Evolutionary conservation across 371 early-diverging fungal genomes (phyloP).

Genomic region (Saksenaea oblongispora): DNA sequence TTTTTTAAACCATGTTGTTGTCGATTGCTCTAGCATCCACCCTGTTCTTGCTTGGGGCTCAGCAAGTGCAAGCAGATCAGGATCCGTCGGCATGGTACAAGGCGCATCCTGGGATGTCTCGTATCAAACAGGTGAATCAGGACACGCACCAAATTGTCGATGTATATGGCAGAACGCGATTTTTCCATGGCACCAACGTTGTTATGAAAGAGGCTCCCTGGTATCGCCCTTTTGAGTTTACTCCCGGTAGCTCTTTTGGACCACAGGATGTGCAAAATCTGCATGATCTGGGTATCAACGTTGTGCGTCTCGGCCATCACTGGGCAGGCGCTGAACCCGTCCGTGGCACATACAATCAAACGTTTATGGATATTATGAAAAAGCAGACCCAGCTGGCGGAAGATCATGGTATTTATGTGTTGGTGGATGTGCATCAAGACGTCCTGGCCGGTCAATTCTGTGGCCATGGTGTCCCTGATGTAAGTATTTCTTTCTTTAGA

Average conservation of each 20-base stretch:
- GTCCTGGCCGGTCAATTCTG: slow-evolving; percentile 47
- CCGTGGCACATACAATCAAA: slow-evolving; percentile 52
- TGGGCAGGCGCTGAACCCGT: slow-evolving; percentile 66
- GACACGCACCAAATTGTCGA: slow-evolving; percentile 34
- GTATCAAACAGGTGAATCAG: slow-evolving; percentile 37
- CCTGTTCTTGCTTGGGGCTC: no score
- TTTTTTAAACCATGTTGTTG: no score
- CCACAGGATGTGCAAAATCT: slow-evolving; percentile 50
- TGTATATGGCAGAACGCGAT: slow-evolving; percentile 33
- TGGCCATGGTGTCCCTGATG: slow-evolving; percentile 56
- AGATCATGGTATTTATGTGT: slow-evolving; percentile 44
- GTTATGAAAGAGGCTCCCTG: slow-evolving; percentile 45
- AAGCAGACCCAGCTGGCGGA: slow-evolving; percentile 44
- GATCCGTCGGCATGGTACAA: not conserved
- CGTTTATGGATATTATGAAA: slow-evolving; percentile 48
- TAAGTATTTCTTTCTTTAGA: slow-evolving; percentile 8
- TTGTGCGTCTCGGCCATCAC: slow-evolving; percentile 47
- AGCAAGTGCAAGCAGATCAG: no score
- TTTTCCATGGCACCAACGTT: slow-evolving; percentile 49
- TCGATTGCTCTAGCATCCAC: no score
- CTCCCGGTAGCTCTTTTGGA: slow-evolving; percentile 47
- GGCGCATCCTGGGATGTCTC: slow-evolving; percentile 21
- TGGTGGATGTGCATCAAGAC: slow-evolving; percentile 50
- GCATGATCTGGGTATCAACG: slow-evolving; percentile 45
- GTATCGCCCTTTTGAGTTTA: slow-evolving; percentile 34